A percentile compares a stretch with the other conserved stretches of the same genome.
Evolutionary conservation across 345 rosid species (phyloP).

Genomic region (Odontarrhena argentea): DNA sequence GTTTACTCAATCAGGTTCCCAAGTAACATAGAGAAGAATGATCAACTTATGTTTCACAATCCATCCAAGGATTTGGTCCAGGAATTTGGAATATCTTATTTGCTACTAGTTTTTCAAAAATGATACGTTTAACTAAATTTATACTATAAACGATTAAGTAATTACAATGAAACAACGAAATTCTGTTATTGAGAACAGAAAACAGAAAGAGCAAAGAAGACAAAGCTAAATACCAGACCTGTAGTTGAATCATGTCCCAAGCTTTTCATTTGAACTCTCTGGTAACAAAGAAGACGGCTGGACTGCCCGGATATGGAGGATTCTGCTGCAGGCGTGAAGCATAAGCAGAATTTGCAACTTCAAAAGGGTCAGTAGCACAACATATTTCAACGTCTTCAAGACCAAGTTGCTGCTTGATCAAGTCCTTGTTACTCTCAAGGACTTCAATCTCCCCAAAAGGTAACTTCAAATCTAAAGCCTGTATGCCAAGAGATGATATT

Average conservation of each 20-base stretch:
- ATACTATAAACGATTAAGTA: no score
- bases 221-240: no score
- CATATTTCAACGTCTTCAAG: slow-evolving; percentile 66
- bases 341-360: slow-evolving; percentile 54
- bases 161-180: no score
- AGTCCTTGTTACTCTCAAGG: slow-evolving; percentile 67
- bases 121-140: no score
- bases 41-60: not conserved
- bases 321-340: slow-evolving; percentile 53
- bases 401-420: slow-evolving; percentile 77
- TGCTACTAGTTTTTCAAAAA: no score
- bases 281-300: slow-evolving; percentile 70
- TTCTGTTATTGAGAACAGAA: no score
- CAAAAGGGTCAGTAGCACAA: slow-evolving; percentile 52
- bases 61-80: no score
- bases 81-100: no score
- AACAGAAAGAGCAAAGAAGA: no score
- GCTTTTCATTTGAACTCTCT: slow-evolving; percentile 3
- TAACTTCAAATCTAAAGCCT: slow-evolving; percentile 74
- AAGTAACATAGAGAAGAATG: not conserved
- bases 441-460: slow-evolving; percentile 90
- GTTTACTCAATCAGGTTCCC: slow-evolving; percentile 10
- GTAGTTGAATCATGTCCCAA: no score
- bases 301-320: slow-evolving; percentile 88
- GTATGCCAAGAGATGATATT: slow-evolving; percentile 54